Conservation (phyloP, 1,284 basidiomycete genomes). For the Macrocybe sp. region DNA sequence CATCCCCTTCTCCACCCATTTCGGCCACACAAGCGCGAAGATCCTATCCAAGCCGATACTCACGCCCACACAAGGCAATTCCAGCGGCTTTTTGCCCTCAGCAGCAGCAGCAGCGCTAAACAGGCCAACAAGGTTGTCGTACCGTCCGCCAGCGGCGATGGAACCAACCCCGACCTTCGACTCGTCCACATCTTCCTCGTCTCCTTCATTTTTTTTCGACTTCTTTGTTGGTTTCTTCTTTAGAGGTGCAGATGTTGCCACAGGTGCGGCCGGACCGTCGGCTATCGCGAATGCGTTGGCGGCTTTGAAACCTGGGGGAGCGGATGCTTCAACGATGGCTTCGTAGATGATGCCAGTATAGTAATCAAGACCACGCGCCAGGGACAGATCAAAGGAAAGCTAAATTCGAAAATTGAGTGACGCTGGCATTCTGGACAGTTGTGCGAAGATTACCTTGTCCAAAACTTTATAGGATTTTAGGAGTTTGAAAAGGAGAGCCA, state of each 20-base stretch:
- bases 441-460: constrained; percentile 54
- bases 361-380: constrained; percentile 96
- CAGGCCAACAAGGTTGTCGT: constrained; percentile 96
- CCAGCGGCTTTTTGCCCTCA: constrained; percentile 61
- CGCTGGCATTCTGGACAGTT: constrained; percentile 4
- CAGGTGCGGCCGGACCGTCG: constrained; percentile 30
- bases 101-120: constrained; percentile 80
- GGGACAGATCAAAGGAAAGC: constrained; percentile 95
- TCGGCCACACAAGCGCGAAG: constrained; percentile 89
- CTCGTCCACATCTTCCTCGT: constrained; percentile 91
- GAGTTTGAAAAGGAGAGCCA: constrained; percentile 83
- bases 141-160: constrained; percentile 95
- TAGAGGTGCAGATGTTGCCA: constrained; percentile 25
- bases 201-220: constrained; percentile 37
- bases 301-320: constrained; percentile 75
- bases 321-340: constrained; percentile 89
- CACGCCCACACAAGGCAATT: constrained; percentile 88
- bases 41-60: constrained; percentile 96
- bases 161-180: constrained; percentile 93
- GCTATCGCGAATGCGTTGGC: constrained; percentile 45
- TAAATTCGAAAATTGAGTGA: constrained; percentile 22
- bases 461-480: constrained; percentile 79
- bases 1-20: constrained; percentile 72
- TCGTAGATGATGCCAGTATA: constrained; percentile 99
- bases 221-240: constrained; percentile 56